These are phyloP conservation scores for Cyamopsis tetragonoloba DNA, from an alignment of 306 rosid genomes.

Conservation along the genomic window DNA sequence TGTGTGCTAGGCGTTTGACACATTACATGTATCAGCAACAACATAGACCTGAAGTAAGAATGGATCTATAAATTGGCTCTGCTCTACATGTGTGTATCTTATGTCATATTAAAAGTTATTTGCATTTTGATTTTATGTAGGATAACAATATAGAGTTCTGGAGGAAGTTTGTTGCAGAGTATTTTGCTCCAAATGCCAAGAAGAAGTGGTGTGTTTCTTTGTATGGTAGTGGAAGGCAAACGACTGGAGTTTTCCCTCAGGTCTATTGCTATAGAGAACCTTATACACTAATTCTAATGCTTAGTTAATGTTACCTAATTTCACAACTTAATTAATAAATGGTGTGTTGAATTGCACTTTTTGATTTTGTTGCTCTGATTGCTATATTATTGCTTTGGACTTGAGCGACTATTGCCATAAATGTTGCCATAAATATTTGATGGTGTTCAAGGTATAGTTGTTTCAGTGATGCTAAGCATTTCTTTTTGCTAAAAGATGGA, in stretches of 20 bases:
- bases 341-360: slow-evolving; percentile 14
- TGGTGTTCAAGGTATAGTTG: background rate
- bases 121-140: slow-evolving; percentile 43
- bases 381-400: background rate
- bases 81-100: background rate
- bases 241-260: slow-evolving; percentile 98
- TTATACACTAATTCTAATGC: slow-evolving; percentile 29
- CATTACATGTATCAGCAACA: slow-evolving; percentile 93
- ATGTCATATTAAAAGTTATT: slow-evolving; percentile 13
- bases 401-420: background rate
- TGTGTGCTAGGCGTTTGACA: slow-evolving; percentile 90
- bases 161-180: slow-evolving; percentile 94
- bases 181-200: slow-evolving; percentile 87
- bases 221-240: slow-evolving; percentile 94
- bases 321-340: slow-evolving; percentile 28
- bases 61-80: background rate
- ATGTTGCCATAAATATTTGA: background rate
- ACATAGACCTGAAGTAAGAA: slow-evolving; percentile 83
- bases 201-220: slow-evolving; percentile 99
- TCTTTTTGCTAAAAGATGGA: background rate
- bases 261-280: slow-evolving; percentile 44
- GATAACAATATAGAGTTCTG: slow-evolving; percentile 93
- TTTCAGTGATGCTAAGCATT: slow-evolving; percentile 7
- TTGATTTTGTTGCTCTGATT: slow-evolving; percentile 5
- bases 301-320: slow-evolving; percentile 28